Evolutionary conservation across 345 rosid genomes (phyloP).

Genomic region (Stellera chamaejasme): DNA sequence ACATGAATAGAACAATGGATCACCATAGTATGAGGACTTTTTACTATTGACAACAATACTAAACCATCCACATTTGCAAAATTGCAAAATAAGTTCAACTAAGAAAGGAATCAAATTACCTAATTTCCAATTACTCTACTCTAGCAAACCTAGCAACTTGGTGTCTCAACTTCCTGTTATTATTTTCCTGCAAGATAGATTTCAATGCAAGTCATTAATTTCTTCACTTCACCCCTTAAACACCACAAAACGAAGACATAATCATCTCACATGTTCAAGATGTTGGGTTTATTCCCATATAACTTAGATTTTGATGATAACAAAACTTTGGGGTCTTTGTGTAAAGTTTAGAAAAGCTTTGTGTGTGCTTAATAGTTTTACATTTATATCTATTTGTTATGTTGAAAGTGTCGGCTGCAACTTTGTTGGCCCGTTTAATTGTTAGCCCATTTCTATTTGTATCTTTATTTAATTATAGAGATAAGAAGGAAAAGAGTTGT

Average conservation of each 20-base stretch:
- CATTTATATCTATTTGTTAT: too few species aligned
- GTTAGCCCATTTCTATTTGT: too few species aligned
- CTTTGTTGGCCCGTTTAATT: too few species aligned
- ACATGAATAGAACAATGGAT: background rate
- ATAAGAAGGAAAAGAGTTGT: too few species aligned
- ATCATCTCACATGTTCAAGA: too few species aligned
- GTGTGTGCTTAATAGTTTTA: too few species aligned
- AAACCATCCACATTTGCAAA: background rate
- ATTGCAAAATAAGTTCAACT: background rate
- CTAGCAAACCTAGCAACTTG: slow-evolving; percentile 25
- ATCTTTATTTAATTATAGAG: too few species aligned
- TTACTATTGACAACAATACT: background rate
- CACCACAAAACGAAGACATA: slow-evolving; percentile 3
- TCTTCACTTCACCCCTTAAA: background rate
- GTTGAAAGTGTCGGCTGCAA: too few species aligned
- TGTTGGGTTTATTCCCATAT: too few species aligned
- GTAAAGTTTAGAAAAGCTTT: too few species aligned
- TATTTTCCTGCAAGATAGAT: slow-evolving; percentile 27
- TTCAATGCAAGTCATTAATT: background rate
- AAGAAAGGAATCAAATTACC: slow-evolving; percentile 4
- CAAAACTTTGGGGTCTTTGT: too few species aligned
- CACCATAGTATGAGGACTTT: background rate
- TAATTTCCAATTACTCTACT: slow-evolving; percentile 14
- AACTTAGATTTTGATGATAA: too few species aligned
- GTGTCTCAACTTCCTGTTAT: slow-evolving; percentile 52